Conservation (phyloP, 805 yeast species). For the Wickerhamiella lipophila region DNA sequence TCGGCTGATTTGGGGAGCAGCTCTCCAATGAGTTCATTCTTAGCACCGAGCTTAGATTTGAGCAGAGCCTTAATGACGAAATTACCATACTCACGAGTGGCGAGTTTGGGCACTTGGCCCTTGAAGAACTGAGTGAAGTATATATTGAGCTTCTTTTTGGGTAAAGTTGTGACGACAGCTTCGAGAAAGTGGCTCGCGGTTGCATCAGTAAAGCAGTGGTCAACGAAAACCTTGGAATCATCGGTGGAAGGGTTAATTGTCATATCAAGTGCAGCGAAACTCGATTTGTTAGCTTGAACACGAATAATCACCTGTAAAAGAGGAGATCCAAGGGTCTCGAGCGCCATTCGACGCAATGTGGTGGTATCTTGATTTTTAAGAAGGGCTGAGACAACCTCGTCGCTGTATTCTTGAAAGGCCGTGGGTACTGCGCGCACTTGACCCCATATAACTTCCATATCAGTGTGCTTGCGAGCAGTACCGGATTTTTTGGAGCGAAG, state of each 20-base stretch:
- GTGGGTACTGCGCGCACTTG: slow-evolving; percentile 52
- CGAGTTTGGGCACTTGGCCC: slow-evolving; percentile 58
- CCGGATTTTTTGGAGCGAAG: slow-evolving; percentile 73
- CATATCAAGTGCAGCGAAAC: slow-evolving; percentile 35
- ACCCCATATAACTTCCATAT: slow-evolving; percentile 31
- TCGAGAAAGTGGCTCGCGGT: slow-evolving; percentile 93
- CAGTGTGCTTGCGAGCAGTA: slow-evolving; percentile 58
- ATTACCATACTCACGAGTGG: slow-evolving; percentile 72
- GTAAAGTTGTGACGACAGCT: slow-evolving; percentile 49
- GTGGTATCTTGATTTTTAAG: slow-evolving; percentile 29
- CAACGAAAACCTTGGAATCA: slow-evolving; percentile 55
- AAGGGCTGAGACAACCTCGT: slow-evolving; percentile 26
- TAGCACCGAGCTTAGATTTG: slow-evolving; percentile 22
- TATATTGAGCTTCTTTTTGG: slow-evolving; percentile 57
- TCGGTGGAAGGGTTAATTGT: slow-evolving; percentile 38
- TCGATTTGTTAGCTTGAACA: slow-evolving; percentile 7
- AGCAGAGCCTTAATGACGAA: slow-evolving; percentile 65
- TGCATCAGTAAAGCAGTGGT: slow-evolving; percentile 67
- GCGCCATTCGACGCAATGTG: slow-evolving; percentile 57
- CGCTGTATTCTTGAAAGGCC: slow-evolving; percentile 38
- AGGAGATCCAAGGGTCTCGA: slow-evolving; percentile 76
- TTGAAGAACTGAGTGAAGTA: slow-evolving; percentile 59
- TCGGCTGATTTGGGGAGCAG: slow-evolving; percentile 17
- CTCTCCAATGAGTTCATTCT: slow-evolving; percentile 18
- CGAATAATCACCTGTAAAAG: slow-evolving; percentile 35